Percentiles rank a stretch among this genome's conserved stretches.
phyloP scores from a whole-genome alignment of 192 early-diverging fungal species.

The Entophlyctis helioformis region DNA sequence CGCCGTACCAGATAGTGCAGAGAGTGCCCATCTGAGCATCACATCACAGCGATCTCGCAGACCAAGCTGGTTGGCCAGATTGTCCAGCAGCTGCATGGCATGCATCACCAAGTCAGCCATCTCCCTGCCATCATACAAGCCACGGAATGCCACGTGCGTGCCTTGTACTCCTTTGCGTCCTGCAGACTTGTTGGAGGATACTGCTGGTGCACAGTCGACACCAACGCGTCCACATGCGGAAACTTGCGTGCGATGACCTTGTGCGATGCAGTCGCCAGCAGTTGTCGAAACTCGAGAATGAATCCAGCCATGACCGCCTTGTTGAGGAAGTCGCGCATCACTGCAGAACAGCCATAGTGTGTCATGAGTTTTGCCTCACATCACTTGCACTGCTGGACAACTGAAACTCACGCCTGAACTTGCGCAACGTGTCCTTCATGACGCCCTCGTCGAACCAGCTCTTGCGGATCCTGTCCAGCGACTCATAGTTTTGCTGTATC shows the following conservation, averaged over 20 bases:
- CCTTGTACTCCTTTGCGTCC: too few species aligned
- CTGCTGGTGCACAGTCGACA: constrained; percentile 8
- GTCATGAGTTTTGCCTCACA: too few species aligned
- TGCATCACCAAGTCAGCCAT: too few species aligned
- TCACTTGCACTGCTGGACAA: too few species aligned
- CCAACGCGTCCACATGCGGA: neutral
- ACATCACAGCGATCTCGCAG: too few species aligned
- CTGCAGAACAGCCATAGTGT: too few species aligned
- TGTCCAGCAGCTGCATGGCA: too few species aligned
- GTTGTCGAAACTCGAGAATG: constrained; percentile 9
- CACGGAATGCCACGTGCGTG: too few species aligned
- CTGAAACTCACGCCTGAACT: constrained; percentile 3
- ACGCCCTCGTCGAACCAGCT: constrained; percentile 9
- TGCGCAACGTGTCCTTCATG: constrained; percentile 6
- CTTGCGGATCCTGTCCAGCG: constrained; percentile 2
- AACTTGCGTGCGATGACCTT: constrained; percentile 6
- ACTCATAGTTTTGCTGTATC: neutral
- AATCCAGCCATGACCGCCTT: constrained; percentile 8
- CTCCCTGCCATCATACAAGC: too few species aligned
- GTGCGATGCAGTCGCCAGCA: constrained; percentile 1
- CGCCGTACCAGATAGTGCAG: too few species aligned
- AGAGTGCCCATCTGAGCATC: too few species aligned
- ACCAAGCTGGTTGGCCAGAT: too few species aligned
- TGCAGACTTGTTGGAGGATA: neutral
- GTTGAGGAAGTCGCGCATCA: constrained; percentile 5